These are phyloP conservation scores for Jackrogersella multiformis DNA, from an alignment of 495 filamentous ascomycete species.

Conservation along the genomic window DNA sequence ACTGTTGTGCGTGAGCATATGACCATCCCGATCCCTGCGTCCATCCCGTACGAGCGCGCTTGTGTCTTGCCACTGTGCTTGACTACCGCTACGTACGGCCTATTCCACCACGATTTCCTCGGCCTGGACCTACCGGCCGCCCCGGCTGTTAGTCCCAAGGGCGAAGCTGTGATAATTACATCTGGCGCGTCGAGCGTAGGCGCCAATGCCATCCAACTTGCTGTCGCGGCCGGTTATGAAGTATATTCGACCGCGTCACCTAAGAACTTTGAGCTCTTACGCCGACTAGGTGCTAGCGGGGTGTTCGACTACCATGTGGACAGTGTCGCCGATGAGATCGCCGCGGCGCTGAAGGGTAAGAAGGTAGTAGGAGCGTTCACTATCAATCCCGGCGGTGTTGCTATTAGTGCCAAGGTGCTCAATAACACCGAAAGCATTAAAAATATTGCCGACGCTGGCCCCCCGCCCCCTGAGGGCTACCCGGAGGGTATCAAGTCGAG, in stretches of 20 bases:
- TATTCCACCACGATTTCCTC: conserved; percentile 41
- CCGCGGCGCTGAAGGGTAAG: conserved; percentile 40
- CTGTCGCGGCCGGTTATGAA: conserved; percentile 61
- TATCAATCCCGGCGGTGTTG: conserved; percentile 20
- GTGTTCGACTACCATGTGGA: conserved; percentile 65
- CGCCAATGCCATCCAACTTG: conserved; percentile 66
- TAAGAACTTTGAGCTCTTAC: conserved; percentile 61
- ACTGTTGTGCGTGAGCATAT: conserved; percentile 39
- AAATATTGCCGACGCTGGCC: conserved; percentile 21
- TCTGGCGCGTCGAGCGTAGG: conserved; percentile 64
- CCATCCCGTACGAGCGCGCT: conserved; percentile 50
- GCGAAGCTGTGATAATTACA: conserved; percentile 59
- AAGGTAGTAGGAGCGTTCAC: conserved; percentile 28
- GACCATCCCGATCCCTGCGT: conserved; percentile 49
- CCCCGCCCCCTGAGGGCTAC: conserved; percentile 11
- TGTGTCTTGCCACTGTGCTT: conserved; percentile 56
- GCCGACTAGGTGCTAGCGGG: conserved; percentile 60
- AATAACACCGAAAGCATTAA: conserved; percentile 11
- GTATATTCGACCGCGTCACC: conserved; percentile 60
- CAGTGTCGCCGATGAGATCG: conserved; percentile 40
- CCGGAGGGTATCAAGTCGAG: conserved; percentile 12
- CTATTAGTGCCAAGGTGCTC: conserved; percentile 3
- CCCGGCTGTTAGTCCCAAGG: conserved; percentile 33
- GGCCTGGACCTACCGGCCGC: background rate
- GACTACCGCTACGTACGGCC: conserved; percentile 54